phyloP scores from a whole-genome alignment of 805 yeast genomes.

The Scheffersomyces amazonensis region DNA sequence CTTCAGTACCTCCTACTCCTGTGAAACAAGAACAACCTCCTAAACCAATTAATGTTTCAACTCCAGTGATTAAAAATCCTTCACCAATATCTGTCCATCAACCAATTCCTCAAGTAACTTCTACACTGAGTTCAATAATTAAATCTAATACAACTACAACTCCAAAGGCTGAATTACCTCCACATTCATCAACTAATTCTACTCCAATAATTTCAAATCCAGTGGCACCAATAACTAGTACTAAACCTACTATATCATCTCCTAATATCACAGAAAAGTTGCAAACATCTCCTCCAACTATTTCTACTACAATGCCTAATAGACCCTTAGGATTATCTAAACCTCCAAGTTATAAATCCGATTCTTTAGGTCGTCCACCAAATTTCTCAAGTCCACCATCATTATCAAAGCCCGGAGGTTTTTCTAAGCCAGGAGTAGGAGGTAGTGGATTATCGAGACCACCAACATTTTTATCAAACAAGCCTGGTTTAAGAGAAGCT shows the following conservation, averaged over 20 bases:
- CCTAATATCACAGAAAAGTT: neutral
- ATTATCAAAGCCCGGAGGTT: constrained; percentile 21
- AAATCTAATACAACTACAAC: neutral
- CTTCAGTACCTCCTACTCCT: constrained; percentile 1
- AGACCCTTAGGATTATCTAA: constrained; percentile 18
- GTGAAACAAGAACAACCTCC: constrained; percentile 1
- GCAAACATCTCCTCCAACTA: constrained; percentile 5
- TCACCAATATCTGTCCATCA: neutral
- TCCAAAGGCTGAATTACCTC: constrained; percentile 10
- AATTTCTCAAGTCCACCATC: constrained; percentile 20
- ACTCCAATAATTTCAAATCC: neutral
- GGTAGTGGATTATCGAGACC: constrained; percentile 26
- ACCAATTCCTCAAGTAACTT: neutral
- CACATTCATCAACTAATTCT: constrained; percentile 1
- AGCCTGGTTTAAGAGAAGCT: constrained; percentile 15
- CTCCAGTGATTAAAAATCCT: neutral
- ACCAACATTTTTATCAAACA: constrained; percentile 36
- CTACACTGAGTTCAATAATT: neutral
- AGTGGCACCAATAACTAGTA: neutral
- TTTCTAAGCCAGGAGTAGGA: constrained; percentile 24
- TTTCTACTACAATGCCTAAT: constrained; percentile 13
- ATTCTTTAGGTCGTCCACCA: constrained; percentile 23
- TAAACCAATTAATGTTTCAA: neutral
- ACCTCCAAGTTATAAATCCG: constrained; percentile 21
- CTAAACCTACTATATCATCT: constrained; percentile 2